phyloP scores from a whole-genome alignment of 1,139 yeast species.

The Scheffersomyces parashehatae region DNA sequence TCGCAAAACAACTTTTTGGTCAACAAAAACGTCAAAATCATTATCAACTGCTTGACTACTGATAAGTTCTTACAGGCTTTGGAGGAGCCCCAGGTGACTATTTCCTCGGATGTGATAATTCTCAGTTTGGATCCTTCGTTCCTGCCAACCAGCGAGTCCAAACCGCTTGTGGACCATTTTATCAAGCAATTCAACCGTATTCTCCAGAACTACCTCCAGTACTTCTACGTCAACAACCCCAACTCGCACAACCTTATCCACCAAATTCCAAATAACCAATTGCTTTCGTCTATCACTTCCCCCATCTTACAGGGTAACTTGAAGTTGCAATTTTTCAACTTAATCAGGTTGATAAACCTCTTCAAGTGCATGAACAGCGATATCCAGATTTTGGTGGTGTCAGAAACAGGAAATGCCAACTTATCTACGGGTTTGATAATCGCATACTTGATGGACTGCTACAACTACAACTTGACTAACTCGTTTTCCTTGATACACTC shows the following conservation, averaged over 20 bases:
- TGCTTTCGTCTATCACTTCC: conserved; percentile 25
- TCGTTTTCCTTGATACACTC: conserved; percentile 20
- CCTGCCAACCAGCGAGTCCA: conserved; percentile 12
- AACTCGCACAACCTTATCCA: conserved; percentile 28
- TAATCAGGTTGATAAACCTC: conserved; percentile 39
- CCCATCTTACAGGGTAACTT: conserved; percentile 45
- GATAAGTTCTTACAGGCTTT: conserved; percentile 28
- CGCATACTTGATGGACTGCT: conserved; percentile 45
- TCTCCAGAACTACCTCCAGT: conserved; percentile 40
- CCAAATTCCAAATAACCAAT: conserved; percentile 28
- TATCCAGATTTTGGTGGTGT: conserved; percentile 38
- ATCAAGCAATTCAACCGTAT: conserved; percentile 31
- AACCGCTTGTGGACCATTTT: conserved; percentile 19
- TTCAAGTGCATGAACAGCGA: conserved; percentile 34
- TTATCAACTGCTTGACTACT: conserved; percentile 44
- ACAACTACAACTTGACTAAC: conserved; percentile 36
- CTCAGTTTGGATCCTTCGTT: conserved; percentile 42
- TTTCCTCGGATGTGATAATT: conserved; percentile 42
- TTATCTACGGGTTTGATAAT: conserved; percentile 38
- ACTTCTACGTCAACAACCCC: conserved; percentile 38
- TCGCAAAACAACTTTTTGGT: conserved; percentile 17
- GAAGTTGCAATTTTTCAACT: conserved; percentile 38
- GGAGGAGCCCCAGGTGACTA: conserved; percentile 18
- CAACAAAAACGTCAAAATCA: conserved; percentile 35
- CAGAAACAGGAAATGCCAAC: conserved; percentile 29